Evolutionary conservation across 495 filamentous ascomycete species (phyloP).

Genomic region (Hyaloscypha hepaticicola): DNA sequence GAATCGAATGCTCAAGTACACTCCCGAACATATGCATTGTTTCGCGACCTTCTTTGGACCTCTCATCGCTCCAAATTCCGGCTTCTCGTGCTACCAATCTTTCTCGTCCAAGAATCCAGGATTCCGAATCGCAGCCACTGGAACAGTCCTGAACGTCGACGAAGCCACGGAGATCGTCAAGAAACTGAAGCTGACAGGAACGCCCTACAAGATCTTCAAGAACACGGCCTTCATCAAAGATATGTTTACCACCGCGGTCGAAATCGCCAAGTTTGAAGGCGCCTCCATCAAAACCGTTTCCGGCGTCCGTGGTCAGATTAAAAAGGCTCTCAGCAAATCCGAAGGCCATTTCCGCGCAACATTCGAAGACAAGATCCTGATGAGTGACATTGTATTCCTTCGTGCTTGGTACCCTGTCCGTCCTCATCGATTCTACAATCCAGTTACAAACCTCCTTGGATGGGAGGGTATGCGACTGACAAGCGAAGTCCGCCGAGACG

Average conservation of each 20-base stretch:
- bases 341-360: slow-evolving; percentile 95
- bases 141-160: slow-evolving; percentile 88
- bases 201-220: slow-evolving; percentile 96
- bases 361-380: slow-evolving; percentile 96
- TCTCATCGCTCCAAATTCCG: slow-evolving; percentile 90
- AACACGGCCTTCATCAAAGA: slow-evolving; percentile 99
- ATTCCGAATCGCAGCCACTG: slow-evolving; percentile 92
- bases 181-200: slow-evolving; percentile 93
- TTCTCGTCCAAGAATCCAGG: slow-evolving; percentile 85
- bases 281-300: slow-evolving; percentile 94
- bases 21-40: slow-evolving; percentile 96
- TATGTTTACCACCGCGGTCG: slow-evolving; percentile 90
- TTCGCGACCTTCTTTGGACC: slow-evolving; percentile 94
- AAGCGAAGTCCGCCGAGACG: slow-evolving; percentile 81
- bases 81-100: slow-evolving; percentile 90
- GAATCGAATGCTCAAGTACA: slow-evolving; percentile 96
- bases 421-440: slow-evolving; percentile 94
- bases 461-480: slow-evolving; percentile 93
- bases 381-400: slow-evolving; percentile 94
- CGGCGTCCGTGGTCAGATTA: slow-evolving; percentile 94
- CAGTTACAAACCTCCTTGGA: slow-evolving; percentile 84
- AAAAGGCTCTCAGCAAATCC: slow-evolving; percentile 83
- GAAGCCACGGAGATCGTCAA: slow-evolving; percentile 96
- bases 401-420: slow-evolving; percentile 95
- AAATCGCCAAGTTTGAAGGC: slow-evolving; percentile 98